A percentile compares a stretch with the other conserved stretches of the same genome.
Evolutionary conservation across 2,329 filamentous ascomycete genomes (phyloP).

Genomic region (Ophiostoma ulmi): DNA sequence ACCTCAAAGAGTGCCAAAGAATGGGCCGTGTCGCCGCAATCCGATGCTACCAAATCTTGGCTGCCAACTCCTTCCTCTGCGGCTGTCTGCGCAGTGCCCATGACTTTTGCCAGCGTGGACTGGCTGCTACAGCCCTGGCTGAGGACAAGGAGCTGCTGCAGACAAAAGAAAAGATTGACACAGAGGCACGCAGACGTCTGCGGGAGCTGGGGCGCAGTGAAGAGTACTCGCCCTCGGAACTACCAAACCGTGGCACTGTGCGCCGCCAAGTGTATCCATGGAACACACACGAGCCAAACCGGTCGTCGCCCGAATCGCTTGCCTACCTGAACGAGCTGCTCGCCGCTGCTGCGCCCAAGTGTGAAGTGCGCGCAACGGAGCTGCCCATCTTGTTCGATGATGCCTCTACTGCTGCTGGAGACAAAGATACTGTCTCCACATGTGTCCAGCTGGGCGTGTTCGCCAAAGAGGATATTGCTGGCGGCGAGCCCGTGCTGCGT

Average conservation of each 20-base stretch:
- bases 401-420: not conserved
- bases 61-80: slow-evolving; percentile 55
- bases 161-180: slow-evolving; percentile 50
- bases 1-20: slow-evolving; percentile 26
- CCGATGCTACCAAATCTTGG: slow-evolving; percentile 55
- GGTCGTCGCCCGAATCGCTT: slow-evolving; percentile 64
- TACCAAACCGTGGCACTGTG: slow-evolving; percentile 66
- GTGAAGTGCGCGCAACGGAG: slow-evolving; percentile 69
- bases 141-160: slow-evolving; percentile 52
- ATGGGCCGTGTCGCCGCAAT: slow-evolving; percentile 49
- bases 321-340: slow-evolving; percentile 67
- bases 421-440: slow-evolving; percentile 34
- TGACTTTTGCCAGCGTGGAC: slow-evolving; percentile 59
- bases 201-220: not conserved
- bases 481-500: slow-evolving; percentile 69
- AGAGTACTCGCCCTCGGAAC: slow-evolving; percentile 47
- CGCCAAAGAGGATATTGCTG: slow-evolving; percentile 71
- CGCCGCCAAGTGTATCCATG: slow-evolving; percentile 67
- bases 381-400: slow-evolving; percentile 66
- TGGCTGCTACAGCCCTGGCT: slow-evolving; percentile 50
- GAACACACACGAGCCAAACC: slow-evolving; percentile 64
- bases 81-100: slow-evolving; percentile 64
- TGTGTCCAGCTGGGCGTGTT: slow-evolving; percentile 84
- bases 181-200: slow-evolving; percentile 41
- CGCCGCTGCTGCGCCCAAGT: slow-evolving; percentile 66